phyloP scores from a whole-genome alignment of 345 rosid genomes.

The Cardiospermum halicacabum region DNA sequence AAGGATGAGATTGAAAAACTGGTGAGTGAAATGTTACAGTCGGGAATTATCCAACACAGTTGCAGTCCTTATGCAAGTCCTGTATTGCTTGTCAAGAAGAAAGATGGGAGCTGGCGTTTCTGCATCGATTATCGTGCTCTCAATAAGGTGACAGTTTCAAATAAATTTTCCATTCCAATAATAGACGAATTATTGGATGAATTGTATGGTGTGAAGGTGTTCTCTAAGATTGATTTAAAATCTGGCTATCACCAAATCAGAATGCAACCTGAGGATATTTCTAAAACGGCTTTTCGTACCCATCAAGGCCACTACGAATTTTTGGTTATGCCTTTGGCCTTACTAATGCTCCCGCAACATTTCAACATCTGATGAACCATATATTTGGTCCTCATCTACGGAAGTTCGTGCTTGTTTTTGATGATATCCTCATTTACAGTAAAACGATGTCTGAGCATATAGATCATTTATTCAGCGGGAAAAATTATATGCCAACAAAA shows the following conservation, averaged over 20 bases:
- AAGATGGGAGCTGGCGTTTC: too few species aligned
- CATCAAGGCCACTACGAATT: too few species aligned
- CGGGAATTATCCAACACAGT: neutral
- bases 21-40: neutral
- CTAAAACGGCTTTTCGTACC: neutral
- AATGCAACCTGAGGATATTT: neutral
- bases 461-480: too few species aligned
- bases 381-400: too few species aligned
- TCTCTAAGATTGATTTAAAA: too few species aligned
- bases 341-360: neutral
- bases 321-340: neutral
- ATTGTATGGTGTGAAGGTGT: neutral
- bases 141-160: too few species aligned
- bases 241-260: neutral
- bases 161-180: neutral
- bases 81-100: neutral
- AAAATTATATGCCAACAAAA: too few species aligned
- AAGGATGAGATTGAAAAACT: neutral
- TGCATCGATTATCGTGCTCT: neutral
- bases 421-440: neutral
- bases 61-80: neutral
- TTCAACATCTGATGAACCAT: neutral
- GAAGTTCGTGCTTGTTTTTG: neutral
- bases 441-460: too few species aligned
- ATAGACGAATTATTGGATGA: constrained; percentile 2